Base-by-base conservation (phyloP, 306 rosid genomes). In the Prunus dulcis region DNA sequence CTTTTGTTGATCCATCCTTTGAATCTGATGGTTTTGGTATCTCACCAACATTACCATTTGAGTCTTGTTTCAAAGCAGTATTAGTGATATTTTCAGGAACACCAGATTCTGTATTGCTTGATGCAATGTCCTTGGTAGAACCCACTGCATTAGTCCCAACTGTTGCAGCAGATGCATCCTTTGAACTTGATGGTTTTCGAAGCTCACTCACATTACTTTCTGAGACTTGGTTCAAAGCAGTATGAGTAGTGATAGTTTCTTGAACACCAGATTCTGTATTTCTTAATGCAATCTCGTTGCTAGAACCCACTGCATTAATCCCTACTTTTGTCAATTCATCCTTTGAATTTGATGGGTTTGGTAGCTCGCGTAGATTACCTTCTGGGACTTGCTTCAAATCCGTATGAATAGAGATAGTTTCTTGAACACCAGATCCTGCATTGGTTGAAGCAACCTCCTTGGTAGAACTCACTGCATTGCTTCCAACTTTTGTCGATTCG, bases 331-430 rank as follows among this genome's bases (percentile, higher is more conserved):
- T 43, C 41, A 9, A 2, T 15, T 64, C 19, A 38, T 32, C 72
- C 52, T 68, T 72, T 28, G 77, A 71, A 63, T 69, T 72, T 55
- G 69, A 72, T 2, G 68, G 49, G 55, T 75, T 75, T 67, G 85
- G 79, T 51, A 66, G 82, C 81, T 83, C 88, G 65, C 7, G 56
- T 32, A 52, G 73, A 72, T 71, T 80, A 43, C 63, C 84, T 74
- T 82, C 78, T 0, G 88, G 73, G 77, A 57, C 73, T 84, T 78
- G 70, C 67, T 73, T 72, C 71, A 78, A 67, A 79, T 85, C 67
- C 27, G 2, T 28, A 62, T 27, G 45, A 62, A n/a, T 15, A 18
- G 6, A 10, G 45, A 62, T 73, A 8, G 2, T 64, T 64, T 76
- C 84, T 63, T 82, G 76, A 63, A 75, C 47, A 58, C 70, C 81